A percentile compares a stretch with the other conserved stretches of the same genome.
phyloP scores from a whole-genome alignment of 2,329 filamentous ascomycete genomes.

The Cladorrhinum sp. region DNA sequence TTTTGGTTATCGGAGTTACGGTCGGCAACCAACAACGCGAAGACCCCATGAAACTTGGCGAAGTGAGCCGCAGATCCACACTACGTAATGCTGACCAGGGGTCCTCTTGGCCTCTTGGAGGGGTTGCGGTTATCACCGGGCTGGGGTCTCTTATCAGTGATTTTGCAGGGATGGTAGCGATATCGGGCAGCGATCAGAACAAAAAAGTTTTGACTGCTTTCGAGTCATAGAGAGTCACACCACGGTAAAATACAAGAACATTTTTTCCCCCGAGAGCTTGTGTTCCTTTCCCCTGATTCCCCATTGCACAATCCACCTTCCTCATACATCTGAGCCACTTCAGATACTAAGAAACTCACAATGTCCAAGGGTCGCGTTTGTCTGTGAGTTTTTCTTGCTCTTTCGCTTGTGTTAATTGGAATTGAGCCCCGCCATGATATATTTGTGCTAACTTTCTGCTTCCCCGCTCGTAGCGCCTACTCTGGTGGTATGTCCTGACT shows the following conservation, averaged over 20 bases:
- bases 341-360: slow-evolving; percentile 10
- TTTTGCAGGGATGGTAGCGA: slow-evolving; percentile 4
- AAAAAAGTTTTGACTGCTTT: slow-evolving; percentile 19
- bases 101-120: neutral
- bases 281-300: slow-evolving; percentile 6
- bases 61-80: neutral
- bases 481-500: slow-evolving; percentile 27
- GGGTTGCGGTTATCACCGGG: slow-evolving; percentile 7
- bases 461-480: slow-evolving; percentile 25
- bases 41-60: neutral
- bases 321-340: slow-evolving; percentile 3
- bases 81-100: slow-evolving; percentile 11
- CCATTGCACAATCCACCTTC: neutral
- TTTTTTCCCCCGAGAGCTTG: neutral
- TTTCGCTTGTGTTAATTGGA: neutral
- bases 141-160: slow-evolving; percentile 7
- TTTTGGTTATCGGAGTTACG: slow-evolving; percentile 11
- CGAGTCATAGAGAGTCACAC: slow-evolving; percentile 16
- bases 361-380: slow-evolving; percentile 36
- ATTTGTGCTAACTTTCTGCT: slow-evolving; percentile 1
- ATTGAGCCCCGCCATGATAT: slow-evolving; percentile 10
- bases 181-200: slow-evolving; percentile 10
- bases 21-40: slow-evolving; percentile 2
- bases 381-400: slow-evolving; percentile 30
- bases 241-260: neutral